phyloP scores from a whole-genome alignment of 2,329 filamentous ascomycete species.

The Pseudogymnoascus sp. region DNA sequence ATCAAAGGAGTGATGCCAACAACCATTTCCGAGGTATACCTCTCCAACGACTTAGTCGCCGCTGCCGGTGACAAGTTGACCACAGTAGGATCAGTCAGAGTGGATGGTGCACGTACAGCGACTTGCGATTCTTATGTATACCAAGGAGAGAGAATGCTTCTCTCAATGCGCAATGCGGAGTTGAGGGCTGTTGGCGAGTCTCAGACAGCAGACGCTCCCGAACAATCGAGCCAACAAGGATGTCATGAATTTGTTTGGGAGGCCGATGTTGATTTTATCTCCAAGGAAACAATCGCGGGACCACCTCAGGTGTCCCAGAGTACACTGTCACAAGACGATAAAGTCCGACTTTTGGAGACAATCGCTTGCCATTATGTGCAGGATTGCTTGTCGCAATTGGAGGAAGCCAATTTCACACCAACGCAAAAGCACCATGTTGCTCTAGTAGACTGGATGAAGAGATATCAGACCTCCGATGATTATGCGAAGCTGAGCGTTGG shows the following conservation, averaged over 20 bases:
- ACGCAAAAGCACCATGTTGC: background rate
- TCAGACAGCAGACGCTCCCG: background rate
- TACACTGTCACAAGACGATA: background rate
- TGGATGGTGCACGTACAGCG: conserved; percentile 9
- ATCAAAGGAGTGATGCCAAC: background rate
- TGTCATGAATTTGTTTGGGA: conserved; percentile 5
- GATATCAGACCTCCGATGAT: conserved; percentile 9
- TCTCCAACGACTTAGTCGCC: background rate
- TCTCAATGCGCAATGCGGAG: background rate
- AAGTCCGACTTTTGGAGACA: background rate
- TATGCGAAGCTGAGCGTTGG: conserved; percentile 6
- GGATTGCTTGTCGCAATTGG: background rate
- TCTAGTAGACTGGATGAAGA: conserved; percentile 11
- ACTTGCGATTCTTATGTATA: conserved; percentile 9
- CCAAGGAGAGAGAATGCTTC: conserved; percentile 3
- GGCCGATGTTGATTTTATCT: conserved; percentile 2
- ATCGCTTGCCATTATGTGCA: background rate
- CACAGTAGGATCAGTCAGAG: background rate
- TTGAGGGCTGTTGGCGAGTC: conserved; percentile 9
- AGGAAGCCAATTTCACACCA: background rate
- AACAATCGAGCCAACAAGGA: conserved; percentile 5
- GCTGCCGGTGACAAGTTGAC: conserved; percentile 9
- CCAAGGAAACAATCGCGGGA: background rate
- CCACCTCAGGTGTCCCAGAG: background rate
- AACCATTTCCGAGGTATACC: background rate